phyloP scores from a whole-genome alignment of 768 basidiomycete species.

The Russula abietina region DNA sequence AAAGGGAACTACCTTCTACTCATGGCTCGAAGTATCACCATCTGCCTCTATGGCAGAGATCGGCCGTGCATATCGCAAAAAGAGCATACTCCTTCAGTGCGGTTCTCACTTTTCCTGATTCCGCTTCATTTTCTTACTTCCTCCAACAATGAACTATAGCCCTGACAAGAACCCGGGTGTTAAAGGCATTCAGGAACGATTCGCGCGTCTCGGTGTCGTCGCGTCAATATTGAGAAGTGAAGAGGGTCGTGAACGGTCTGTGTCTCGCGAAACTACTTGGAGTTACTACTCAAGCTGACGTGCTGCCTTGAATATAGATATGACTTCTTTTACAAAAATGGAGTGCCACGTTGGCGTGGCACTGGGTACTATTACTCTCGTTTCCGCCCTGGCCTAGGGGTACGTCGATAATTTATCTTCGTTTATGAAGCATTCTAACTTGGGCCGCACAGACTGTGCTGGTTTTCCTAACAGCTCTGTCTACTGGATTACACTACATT shows the following conservation, averaged over 20 bases:
- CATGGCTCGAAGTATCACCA: conserved; percentile 76
- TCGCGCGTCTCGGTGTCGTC: conserved; percentile 86
- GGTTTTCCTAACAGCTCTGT: conserved; percentile 67
- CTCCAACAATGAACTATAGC: conserved; percentile 37
- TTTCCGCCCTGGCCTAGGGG: conserved; percentile 87
- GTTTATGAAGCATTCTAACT: conserved; percentile 8
- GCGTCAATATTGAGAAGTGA: conserved; percentile 70
- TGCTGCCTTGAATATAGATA: conserved; percentile 43
- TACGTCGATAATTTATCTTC: conserved; percentile 28
- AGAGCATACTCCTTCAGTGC: conserved; percentile 86
- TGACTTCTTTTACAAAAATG: conserved; percentile 95
- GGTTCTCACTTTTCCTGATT: conserved; percentile 30
- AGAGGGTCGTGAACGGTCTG: conserved; percentile 72
- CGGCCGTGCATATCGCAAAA: conserved; percentile 84
- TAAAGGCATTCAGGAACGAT: conserved; percentile 79
- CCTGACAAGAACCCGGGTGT: conserved; percentile 93
- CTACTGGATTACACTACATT: conserved; percentile 76
- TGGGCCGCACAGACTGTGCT: conserved; percentile 52
- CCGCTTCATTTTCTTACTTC: neutral
- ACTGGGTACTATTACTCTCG: conserved; percentile 96
- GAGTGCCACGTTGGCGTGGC: conserved; percentile 94
- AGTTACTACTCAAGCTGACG: conserved; percentile 5
- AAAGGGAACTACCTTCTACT: conserved; percentile 93
- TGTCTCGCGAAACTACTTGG: neutral
- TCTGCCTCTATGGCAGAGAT: conserved; percentile 74